phyloP scores from a whole-genome alignment of 2,329 filamentous ascomycete species.

The Sclerotinia spermophila region DNA sequence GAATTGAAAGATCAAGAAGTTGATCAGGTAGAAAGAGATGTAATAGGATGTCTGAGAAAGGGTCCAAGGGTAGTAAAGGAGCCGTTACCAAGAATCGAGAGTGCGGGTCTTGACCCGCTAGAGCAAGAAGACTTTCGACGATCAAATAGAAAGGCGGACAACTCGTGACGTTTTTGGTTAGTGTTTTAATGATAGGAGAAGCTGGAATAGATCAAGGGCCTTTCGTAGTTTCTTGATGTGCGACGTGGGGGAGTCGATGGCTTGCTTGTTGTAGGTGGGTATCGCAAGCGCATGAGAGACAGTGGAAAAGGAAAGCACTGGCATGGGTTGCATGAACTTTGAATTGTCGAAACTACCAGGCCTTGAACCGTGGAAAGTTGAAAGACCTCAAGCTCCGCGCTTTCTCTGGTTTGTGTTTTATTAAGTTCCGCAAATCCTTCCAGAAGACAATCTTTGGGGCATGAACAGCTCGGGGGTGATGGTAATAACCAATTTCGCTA shows the following conservation, averaged over 20 bases:
- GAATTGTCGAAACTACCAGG: constrained; percentile 17
- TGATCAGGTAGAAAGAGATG: constrained; percentile 24
- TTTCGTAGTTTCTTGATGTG: background rate
- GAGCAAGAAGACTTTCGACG: constrained; percentile 17
- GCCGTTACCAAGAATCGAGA: constrained; percentile 32
- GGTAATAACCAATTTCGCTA: constrained; percentile 29
- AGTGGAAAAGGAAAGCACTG: constrained; percentile 22
- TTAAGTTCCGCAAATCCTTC: constrained; percentile 21
- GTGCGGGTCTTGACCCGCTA: constrained; percentile 31
- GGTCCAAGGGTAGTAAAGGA: constrained; percentile 21
- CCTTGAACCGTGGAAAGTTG: constrained; percentile 15
- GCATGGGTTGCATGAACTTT: constrained; percentile 29
- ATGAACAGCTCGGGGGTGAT: constrained; percentile 29
- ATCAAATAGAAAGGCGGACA: constrained; percentile 14
- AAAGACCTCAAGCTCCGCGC: constrained; percentile 1
- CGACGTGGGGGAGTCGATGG: constrained; percentile 19
- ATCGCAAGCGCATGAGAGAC: constrained; percentile 25
- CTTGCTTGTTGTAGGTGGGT: constrained; percentile 23
- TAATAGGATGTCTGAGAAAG: constrained; percentile 25
- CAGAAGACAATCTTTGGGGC: constrained; percentile 23
- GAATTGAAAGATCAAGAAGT: constrained; percentile 21
- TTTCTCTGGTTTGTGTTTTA: constrained; percentile 17
- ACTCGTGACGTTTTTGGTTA: constrained; percentile 17
- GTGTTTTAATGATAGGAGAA: constrained; percentile 20
- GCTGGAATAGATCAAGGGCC: constrained; percentile 5